Evolutionary conservation across 768 basidiomycete genomes (phyloP).

Genomic region (Rhizopogon vinicolor): DNA sequence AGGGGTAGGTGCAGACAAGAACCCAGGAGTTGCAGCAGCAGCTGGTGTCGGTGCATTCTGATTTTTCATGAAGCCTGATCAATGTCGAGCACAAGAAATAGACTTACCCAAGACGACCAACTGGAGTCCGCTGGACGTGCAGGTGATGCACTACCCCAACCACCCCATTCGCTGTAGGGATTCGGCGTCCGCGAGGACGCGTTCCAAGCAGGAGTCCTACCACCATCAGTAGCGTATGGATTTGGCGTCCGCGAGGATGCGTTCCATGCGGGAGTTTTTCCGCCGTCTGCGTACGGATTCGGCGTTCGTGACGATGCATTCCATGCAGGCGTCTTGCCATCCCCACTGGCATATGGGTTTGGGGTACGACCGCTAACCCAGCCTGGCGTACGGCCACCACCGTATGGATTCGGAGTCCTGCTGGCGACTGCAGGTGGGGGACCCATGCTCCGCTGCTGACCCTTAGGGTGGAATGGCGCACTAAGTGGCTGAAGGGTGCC

Average conservation of each 20-base stretch:
- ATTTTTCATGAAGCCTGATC: slow-evolving; percentile 23
- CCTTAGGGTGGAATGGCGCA: slow-evolving; percentile 22
- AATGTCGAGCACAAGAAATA: slow-evolving; percentile 26
- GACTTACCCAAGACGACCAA: slow-evolving; percentile 29
- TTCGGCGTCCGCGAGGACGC: slow-evolving; percentile 51
- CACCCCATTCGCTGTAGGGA: slow-evolving; percentile 33
- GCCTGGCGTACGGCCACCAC: slow-evolving; percentile 32
- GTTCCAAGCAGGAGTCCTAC: slow-evolving; percentile 51
- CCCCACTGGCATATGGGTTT: slow-evolving; percentile 58
- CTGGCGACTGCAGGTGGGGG: slow-evolving; percentile 29
- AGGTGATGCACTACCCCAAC: slow-evolving; percentile 28
- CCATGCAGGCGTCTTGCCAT: slow-evolving; percentile 60
- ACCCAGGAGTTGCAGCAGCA: slow-evolving; percentile 34
- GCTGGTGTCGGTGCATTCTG: slow-evolving; percentile 36
- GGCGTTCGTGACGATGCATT: slow-evolving; percentile 63
- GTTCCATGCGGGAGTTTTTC: slow-evolving; percentile 62
- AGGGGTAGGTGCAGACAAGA: slow-evolving; percentile 25
- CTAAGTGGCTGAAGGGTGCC: slow-evolving; percentile 54
- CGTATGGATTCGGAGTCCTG: slow-evolving; percentile 43
- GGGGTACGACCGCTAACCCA: slow-evolving; percentile 52
- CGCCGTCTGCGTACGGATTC: slow-evolving; percentile 63
- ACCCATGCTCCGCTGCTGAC: slow-evolving; percentile 26
- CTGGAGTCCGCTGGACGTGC: slow-evolving; percentile 24
- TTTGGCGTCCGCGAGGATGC: slow-evolving; percentile 70
- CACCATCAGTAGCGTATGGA: slow-evolving; percentile 45